Percentiles rank a stretch among this genome's conserved stretches.
phyloP scores from a whole-genome alignment of 2,329 filamentous ascomycete genomes.

The Furcasterigmium sp. region DNA sequence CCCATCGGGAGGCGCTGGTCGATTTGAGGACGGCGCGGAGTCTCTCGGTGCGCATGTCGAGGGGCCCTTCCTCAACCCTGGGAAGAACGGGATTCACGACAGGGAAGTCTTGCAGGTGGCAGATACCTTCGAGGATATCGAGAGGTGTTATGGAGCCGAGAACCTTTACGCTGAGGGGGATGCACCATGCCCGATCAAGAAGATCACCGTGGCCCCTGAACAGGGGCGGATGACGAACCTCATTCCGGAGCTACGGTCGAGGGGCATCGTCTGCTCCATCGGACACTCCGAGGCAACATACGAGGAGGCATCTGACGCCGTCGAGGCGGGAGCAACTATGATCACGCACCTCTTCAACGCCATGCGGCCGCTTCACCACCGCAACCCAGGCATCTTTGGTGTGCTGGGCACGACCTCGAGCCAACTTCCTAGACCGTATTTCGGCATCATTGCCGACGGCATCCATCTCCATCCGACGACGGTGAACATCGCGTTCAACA shows the following conservation, averaged over 20 bases:
- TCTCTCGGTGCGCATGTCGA: slow-evolving; percentile 88
- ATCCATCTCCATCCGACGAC: slow-evolving; percentile 86
- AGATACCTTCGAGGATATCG: slow-evolving; percentile 59
- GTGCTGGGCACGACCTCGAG: slow-evolving; percentile 65
- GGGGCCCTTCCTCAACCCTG: slow-evolving; percentile 78
- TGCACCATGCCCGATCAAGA: slow-evolving; percentile 52
- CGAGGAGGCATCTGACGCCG: slow-evolving; percentile 68
- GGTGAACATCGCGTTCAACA: slow-evolving; percentile 83
- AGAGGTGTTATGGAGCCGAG: slow-evolving; percentile 64
- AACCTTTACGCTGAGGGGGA: slow-evolving; percentile 49
- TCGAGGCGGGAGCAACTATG: slow-evolving; percentile 76
- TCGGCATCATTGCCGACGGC: slow-evolving; percentile 85
- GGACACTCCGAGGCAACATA: slow-evolving; percentile 87
- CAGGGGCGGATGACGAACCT: slow-evolving; percentile 62
- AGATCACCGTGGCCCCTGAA: slow-evolving; percentile 86
- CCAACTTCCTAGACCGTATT: slow-evolving; percentile 60
- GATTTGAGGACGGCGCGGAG: slow-evolving; percentile 68
- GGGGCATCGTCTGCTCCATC: slow-evolving; percentile 71
- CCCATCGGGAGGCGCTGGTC: slow-evolving; percentile 58
- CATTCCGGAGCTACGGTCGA: slow-evolving; percentile 60
- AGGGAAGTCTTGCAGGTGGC: slow-evolving; percentile 63
- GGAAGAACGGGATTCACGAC: slow-evolving; percentile 85
- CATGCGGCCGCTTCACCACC: slow-evolving; percentile 85
- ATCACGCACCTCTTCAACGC: slow-evolving; percentile 94
- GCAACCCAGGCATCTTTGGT: slow-evolving; percentile 86